A percentile compares a stretch with the other conserved stretches of the same genome.
Conservation (phyloP, 495 filamentous ascomycete species). For the Neurospora sublineolata region DNA sequence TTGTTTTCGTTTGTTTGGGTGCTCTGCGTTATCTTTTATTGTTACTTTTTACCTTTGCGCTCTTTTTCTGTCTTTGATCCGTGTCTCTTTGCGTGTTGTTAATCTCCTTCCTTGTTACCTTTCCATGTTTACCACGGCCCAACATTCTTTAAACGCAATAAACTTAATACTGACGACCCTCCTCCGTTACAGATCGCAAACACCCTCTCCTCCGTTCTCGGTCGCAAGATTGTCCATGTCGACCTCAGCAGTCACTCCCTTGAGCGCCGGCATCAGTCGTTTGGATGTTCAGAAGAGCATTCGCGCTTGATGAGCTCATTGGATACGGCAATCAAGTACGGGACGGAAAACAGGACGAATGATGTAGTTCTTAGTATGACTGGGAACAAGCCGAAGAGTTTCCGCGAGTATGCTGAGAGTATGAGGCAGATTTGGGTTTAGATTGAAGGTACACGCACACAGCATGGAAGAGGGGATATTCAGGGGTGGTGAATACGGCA, state of each 20-base stretch:
- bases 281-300: conserved; percentile 26
- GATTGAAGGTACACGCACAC: not conserved
- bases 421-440: conserved; percentile 21
- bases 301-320: conserved; percentile 23
- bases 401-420: conserved; percentile 24
- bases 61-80: too few species aligned
- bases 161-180: not conserved
- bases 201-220: conserved; percentile 28
- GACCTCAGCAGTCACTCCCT: conserved; percentile 26
- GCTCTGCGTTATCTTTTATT: too few species aligned
- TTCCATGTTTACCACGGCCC: too few species aligned
- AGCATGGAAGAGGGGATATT: not conserved
- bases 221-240: conserved; percentile 31
- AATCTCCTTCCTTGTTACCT: too few species aligned
- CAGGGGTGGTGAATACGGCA: not conserved
- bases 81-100: too few species aligned
- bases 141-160: too few species aligned
- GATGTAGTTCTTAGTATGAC: conserved; percentile 27
- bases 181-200: conserved; percentile 25
- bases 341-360: conserved; percentile 29
- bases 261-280: conserved; percentile 7
- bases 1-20: too few species aligned
- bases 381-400: conserved; percentile 23
- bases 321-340: conserved; percentile 25
- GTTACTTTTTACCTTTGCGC: too few species aligned